Conservation (phyloP, 768 basidiomycete species). For the Coprinopsis strossmayeri region DNA sequence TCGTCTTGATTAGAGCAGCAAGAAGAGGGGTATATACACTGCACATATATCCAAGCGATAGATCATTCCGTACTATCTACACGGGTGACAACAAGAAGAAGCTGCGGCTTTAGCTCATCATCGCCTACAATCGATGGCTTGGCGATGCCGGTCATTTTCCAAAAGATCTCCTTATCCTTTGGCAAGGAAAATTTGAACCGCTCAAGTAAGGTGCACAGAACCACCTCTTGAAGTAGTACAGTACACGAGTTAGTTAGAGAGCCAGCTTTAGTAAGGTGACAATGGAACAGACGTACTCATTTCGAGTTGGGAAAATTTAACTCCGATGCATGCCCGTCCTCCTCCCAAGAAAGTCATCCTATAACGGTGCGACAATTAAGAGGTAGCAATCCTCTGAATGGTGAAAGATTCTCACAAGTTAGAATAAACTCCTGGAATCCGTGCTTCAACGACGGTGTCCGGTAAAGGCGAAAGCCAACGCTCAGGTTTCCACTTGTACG, state of each 20-base stretch:
- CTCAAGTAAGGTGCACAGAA: constrained; percentile 20
- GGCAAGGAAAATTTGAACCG: constrained; percentile 21
- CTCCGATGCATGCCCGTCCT: constrained; percentile 38
- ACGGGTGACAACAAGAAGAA: constrained; percentile 12
- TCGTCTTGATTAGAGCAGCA: too few relatives aligned
- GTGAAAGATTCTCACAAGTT: constrained; percentile 9
- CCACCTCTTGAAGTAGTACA: constrained; percentile 18
- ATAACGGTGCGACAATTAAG: background rate
- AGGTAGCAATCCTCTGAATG: background rate
- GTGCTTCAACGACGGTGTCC: constrained; percentile 17
- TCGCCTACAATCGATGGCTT: constrained; percentile 15
- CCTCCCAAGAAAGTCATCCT: constrained; percentile 42
- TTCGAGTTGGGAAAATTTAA: constrained; percentile 44
- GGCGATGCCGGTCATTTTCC: constrained; percentile 23
- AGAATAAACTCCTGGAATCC: constrained; percentile 14
- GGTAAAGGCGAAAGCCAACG: constrained; percentile 32
- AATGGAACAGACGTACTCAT: constrained; percentile 30
- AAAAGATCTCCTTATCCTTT: constrained; percentile 19
- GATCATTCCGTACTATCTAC: background rate
- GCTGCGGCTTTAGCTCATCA: constrained; percentile 7
- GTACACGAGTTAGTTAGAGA: background rate
- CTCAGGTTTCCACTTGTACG: constrained; percentile 31
- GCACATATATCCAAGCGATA: too few relatives aligned
- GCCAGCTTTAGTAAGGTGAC: background rate
- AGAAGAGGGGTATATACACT: too few relatives aligned